Conservation (phyloP, 192 early-diverging fungal genomes). For the Geosiphon pyriformis region DNA sequence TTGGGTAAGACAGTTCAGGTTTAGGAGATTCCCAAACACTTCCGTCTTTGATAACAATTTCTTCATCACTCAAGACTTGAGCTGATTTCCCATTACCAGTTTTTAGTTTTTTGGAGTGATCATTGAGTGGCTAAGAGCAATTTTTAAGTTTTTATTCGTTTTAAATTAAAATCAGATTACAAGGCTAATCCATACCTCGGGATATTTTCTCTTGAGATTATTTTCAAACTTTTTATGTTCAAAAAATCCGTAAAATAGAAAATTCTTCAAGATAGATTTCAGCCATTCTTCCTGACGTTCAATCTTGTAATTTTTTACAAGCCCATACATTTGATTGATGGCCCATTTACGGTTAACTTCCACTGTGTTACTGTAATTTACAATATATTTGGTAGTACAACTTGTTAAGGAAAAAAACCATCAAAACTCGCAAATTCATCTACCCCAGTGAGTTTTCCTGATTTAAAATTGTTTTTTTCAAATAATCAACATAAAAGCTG, state of each 20-base stretch:
- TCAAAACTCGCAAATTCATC: neutral
- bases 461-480: constrained; percentile 63
- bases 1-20: constrained; percentile 53
- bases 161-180: too few species aligned
- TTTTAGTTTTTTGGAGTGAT: too few species aligned
- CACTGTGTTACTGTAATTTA: neutral
- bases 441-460: constrained; percentile 27
- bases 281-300: constrained; percentile 76
- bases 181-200: constrained; percentile 22
- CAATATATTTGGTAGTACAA: neutral
- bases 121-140: too few species aligned
- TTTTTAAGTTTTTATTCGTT: neutral
- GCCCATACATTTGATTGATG: constrained; percentile 71
- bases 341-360: constrained; percentile 67
- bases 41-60: neutral
- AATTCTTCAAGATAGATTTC: constrained; percentile 56
- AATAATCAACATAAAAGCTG: constrained; percentile 63
- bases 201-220: constrained; percentile 37
- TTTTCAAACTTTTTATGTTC: constrained; percentile 36
- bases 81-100: neutral
- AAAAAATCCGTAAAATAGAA: constrained; percentile 72
- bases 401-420: neutral
- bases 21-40: constrained; percentile 25
- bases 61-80: neutral
- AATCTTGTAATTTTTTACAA: constrained; percentile 68